phyloP scores from a whole-genome alignment of 1,284 basidiomycete species.

The Kalmanozyma brasiliensis region DNA sequence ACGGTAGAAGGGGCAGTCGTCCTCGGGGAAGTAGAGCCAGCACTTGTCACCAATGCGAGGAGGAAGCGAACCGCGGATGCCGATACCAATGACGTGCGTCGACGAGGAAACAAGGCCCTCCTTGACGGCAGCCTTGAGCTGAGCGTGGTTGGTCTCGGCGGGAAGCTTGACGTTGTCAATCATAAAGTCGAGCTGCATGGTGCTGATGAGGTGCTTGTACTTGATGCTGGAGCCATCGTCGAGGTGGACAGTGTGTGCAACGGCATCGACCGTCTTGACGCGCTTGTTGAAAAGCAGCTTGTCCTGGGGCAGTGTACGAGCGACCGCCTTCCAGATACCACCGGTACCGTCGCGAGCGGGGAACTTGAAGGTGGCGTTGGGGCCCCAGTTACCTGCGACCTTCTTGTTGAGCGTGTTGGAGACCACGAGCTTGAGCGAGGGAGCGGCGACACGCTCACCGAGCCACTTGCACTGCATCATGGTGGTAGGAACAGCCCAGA shows the following conservation, averaged over 20 bases:
- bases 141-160: conserved; percentile 66
- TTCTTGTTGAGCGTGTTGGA: conserved; percentile 72
- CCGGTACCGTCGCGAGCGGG: conserved; percentile 72
- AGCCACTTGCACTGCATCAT: conserved; percentile 74
- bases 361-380: conserved; percentile 73
- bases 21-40: conserved; percentile 71
- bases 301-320: conserved; percentile 69
- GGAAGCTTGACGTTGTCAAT: conserved; percentile 68
- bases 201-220: conserved; percentile 71
- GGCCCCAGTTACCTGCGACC: conserved; percentile 72
- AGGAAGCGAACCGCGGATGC: conserved; percentile 71
- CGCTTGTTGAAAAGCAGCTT: conserved; percentile 69
- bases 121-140: conserved; percentile 68
- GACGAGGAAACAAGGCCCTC: conserved; percentile 70
- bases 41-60: conserved; percentile 72
- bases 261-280: conserved; percentile 69
- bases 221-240: conserved; percentile 69
- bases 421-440: conserved; percentile 71
- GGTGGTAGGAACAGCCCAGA: conserved; percentile 72
- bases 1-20: conserved; percentile 72
- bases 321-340: conserved; percentile 72
- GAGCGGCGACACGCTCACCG: conserved; percentile 72
- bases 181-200: conserved; percentile 70
- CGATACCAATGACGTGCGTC: conserved; percentile 72
- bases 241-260: conserved; percentile 69